Conservation (phyloP, 345 rosid species). For the Lagerstroemia speciosa region DNA sequence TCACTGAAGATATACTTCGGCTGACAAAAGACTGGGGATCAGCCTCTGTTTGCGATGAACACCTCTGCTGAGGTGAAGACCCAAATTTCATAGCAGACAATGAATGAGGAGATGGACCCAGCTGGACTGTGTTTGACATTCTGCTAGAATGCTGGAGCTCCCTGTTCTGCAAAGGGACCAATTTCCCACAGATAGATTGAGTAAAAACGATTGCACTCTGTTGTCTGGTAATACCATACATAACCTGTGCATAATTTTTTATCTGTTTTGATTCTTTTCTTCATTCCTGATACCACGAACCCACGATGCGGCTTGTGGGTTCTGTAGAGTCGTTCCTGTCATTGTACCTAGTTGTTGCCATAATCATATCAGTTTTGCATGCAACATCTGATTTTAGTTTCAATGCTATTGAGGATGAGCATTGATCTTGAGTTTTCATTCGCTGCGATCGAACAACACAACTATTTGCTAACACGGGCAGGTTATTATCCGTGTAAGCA, state of each 20-base stretch:
- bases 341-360: not conserved
- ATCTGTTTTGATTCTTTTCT: not conserved
- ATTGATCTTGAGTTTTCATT: not conserved
- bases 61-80: slow-evolving; percentile 75
- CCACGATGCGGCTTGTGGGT: too few species aligned
- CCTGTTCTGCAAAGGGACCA: not conserved
- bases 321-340: not conserved
- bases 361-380: too few species aligned
- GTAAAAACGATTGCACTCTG: not conserved
- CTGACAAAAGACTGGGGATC: slow-evolving; percentile 78
- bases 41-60: slow-evolving; percentile 71
- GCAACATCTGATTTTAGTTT: not conserved
- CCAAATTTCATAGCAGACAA: slow-evolving; percentile 68
- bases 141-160: not conserved
- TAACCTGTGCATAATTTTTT: slow-evolving; percentile 7
- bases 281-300: not conserved
- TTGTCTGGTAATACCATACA: slow-evolving; percentile 23
- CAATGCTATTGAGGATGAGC: not conserved
- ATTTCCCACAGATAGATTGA: not conserved
- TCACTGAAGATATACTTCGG: slow-evolving; percentile 79
- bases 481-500: not conserved
- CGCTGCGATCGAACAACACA: not conserved
- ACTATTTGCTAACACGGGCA: too few species aligned
- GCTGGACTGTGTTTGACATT: not conserved
- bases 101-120: slow-evolving; percentile 27